Evolutionary conservation across 768 basidiomycete genomes (phyloP).

Genomic region (Tulasnella sp.): DNA sequence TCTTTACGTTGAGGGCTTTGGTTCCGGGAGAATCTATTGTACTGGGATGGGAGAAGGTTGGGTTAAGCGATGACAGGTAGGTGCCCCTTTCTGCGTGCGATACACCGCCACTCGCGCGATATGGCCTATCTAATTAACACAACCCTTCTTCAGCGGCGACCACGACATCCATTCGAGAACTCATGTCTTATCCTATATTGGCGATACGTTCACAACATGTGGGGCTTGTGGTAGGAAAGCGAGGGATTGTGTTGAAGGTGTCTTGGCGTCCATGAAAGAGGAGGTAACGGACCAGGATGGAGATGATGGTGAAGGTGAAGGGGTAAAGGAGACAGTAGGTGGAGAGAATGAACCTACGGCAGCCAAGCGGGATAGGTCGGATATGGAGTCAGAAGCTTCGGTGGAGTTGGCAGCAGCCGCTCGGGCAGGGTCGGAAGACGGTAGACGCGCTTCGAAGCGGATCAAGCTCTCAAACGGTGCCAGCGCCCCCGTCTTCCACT

Average conservation of each 20-base stretch:
- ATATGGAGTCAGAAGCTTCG: background rate
- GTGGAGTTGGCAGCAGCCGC: background rate
- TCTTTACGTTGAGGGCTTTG: conserved; percentile 10
- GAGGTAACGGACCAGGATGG: background rate
- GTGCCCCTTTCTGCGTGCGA: background rate
- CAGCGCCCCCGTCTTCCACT: background rate
- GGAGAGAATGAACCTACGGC: background rate
- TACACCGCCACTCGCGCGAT: background rate
- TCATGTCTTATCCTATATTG: conserved; percentile 1
- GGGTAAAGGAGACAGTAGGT: background rate
- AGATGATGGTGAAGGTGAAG: conserved; percentile 1
- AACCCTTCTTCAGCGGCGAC: background rate
- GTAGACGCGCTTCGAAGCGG: background rate
- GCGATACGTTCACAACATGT: conserved; percentile 12
- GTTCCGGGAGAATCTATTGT: conserved; percentile 12
- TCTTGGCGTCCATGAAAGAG: background rate
- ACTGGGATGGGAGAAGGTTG: conserved; percentile 16
- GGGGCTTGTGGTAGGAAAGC: conserved; percentile 8
- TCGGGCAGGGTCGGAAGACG: background rate
- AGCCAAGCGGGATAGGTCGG: background rate
- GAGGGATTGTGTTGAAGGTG: conserved; percentile 6
- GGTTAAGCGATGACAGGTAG: background rate
- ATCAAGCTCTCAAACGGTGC: background rate
- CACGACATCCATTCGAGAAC: background rate
- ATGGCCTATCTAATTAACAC: background rate